Percentiles rank a stretch among this genome's conserved stretches.
Evolutionary conservation across 768 basidiomycete genomes (phyloP).

Genomic region (Roridomyces roridus): DNA sequence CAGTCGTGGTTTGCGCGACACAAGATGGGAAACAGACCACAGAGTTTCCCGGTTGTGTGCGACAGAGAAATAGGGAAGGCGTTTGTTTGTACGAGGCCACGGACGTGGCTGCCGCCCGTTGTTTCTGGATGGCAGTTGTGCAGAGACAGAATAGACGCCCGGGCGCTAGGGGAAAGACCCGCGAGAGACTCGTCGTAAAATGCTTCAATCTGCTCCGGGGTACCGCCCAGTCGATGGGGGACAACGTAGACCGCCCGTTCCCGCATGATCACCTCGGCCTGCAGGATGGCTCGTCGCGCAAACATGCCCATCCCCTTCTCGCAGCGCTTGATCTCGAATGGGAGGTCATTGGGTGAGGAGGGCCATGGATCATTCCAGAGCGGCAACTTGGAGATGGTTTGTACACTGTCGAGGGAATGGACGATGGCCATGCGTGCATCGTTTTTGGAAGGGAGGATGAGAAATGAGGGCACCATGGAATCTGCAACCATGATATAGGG

Average conservation of each 20-base stretch:
- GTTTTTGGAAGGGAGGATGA: conserved; percentile 7
- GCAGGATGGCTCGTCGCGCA: conserved; percentile 12
- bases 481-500: conserved; percentile 12
- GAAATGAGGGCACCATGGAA: background rate
- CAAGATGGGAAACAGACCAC: conserved; percentile 13
- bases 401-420: conserved; percentile 6
- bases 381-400: conserved; percentile 8
- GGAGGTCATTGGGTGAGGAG: background rate
- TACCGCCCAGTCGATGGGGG: background rate
- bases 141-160: conserved; percentile 10
- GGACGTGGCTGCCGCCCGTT: background rate
- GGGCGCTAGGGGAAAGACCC: conserved; percentile 5
- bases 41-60: background rate
- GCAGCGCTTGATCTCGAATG: conserved; percentile 4
- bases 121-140: conserved; percentile 8
- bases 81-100: conserved; percentile 17
- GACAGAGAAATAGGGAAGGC: conserved; percentile 5
- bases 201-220: background rate
- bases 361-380: background rate
- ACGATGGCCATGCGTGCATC: conserved; percentile 11
- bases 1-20: conserved; percentile 25
- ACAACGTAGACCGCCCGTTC: conserved; percentile 20
- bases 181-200: conserved; percentile 8
- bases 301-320: conserved; percentile 23
- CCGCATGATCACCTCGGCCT: conserved; percentile 21